Percentiles rank a stretch among this genome's conserved stretches.
Evolutionary conservation across 257 asterid species (phyloP).

Genomic region (Solanum pinnatisectum): DNA sequence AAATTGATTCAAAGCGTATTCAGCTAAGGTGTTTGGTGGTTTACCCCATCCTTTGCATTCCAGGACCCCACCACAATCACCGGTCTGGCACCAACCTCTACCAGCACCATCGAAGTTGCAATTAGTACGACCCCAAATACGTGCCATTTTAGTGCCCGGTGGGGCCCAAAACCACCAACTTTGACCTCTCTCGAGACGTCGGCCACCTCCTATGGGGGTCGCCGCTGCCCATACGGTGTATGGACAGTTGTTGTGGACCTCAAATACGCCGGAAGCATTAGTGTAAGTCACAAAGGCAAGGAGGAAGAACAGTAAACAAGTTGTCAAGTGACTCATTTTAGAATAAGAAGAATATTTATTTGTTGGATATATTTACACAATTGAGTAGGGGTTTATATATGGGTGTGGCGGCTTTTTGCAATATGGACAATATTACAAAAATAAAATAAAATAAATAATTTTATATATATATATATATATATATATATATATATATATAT

Average conservation of each 20-base stretch:
- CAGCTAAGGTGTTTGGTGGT: slow-evolving; percentile 46
- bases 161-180: slow-evolving; percentile 20
- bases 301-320: neutral
- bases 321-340: neutral
- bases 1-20: slow-evolving; percentile 43
- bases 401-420: neutral
- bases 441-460: too few relatives aligned
- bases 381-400: neutral
- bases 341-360: neutral
- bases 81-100: slow-evolving; percentile 42
- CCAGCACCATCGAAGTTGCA: slow-evolving; percentile 50
- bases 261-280: slow-evolving; percentile 14
- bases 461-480: too few relatives aligned
- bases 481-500: neutral
- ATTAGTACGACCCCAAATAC: slow-evolving; percentile 62
- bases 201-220: slow-evolving; percentile 8
- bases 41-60: slow-evolving; percentile 30
- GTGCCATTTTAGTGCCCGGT: slow-evolving; percentile 13
- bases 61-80: slow-evolving; percentile 51
- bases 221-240: slow-evolving; percentile 35
- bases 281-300: neutral
- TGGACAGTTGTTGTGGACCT: slow-evolving; percentile 17
- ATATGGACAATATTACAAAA: neutral
- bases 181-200: slow-evolving; percentile 16
- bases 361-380: neutral